phyloP scores from a whole-genome alignment of 306 rosid species.

The Glycine tomentella region DNA sequence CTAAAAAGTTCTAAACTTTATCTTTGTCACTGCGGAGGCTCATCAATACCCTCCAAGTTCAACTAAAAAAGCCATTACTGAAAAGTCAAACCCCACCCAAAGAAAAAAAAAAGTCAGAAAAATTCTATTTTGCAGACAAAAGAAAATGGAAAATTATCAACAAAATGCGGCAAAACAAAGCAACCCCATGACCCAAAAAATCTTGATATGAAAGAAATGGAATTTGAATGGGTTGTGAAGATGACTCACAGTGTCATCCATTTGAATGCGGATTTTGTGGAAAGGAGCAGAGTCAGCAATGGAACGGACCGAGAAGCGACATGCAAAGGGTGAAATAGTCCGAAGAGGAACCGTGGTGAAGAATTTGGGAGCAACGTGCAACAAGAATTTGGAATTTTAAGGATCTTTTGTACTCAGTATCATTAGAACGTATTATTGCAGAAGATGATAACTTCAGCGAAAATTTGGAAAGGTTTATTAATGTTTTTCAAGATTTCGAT shows the following conservation, averaged over 20 bases:
- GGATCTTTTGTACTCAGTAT: too few species aligned
- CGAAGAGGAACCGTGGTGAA: slow-evolving; percentile 43
- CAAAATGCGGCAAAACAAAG: slow-evolving; percentile 11
- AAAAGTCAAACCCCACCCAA: too few species aligned
- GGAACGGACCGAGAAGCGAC: slow-evolving; percentile 68
- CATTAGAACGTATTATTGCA: too few species aligned
- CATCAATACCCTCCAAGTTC: not conserved
- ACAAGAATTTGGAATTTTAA: too few species aligned
- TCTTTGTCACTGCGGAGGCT: too few species aligned
- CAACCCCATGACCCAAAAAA: too few species aligned
- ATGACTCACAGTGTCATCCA: slow-evolving; percentile 76
- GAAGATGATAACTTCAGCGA: too few species aligned
- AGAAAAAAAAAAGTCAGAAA: slow-evolving; percentile 2
- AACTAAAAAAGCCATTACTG: slow-evolving; percentile 22
- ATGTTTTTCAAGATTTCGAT: too few species aligned
- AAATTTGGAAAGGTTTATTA: too few species aligned
- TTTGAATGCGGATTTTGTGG: slow-evolving; percentile 79
- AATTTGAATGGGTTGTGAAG: not conserved
- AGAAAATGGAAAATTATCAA: not conserved
- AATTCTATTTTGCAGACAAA: not conserved
- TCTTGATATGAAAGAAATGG: too few species aligned
- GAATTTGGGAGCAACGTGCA: slow-evolving; percentile 47
- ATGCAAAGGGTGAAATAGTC: slow-evolving; percentile 44
- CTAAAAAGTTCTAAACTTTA: slow-evolving; percentile 3
- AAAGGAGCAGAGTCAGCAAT: slow-evolving; percentile 83